Evolutionary conservation across 306 rosid genomes (phyloP).

Genomic region (Sesbania bispinosa): DNA sequence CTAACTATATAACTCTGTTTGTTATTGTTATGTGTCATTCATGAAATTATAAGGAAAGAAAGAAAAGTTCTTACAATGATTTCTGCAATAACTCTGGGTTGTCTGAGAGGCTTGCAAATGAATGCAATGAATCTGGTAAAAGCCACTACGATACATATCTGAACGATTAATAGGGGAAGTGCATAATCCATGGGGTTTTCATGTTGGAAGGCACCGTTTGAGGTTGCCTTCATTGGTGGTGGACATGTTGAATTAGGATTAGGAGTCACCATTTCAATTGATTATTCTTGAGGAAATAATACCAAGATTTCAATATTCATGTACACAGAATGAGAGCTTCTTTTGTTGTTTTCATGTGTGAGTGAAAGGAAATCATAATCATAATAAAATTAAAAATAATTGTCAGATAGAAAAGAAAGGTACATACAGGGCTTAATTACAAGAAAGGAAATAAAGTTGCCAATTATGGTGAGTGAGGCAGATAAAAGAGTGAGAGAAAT

Average conservation of each 20-base stretch:
- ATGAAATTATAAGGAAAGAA: neutral
- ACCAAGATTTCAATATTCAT: neutral
- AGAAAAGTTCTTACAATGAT: conserved; percentile 46
- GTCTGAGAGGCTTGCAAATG: conserved; percentile 50
- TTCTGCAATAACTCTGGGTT: conserved; percentile 73
- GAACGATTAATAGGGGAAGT: conserved; percentile 55
- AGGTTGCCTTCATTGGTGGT: conserved; percentile 59
- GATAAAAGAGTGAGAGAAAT: neutral
- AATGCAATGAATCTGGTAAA: conserved; percentile 56
- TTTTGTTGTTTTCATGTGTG: too few relatives aligned
- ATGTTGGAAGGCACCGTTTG: conserved; percentile 58
- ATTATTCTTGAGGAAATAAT: conserved; percentile 1
- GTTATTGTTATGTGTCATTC: neutral
- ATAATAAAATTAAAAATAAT: too few relatives aligned
- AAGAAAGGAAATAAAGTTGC: neutral
- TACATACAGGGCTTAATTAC: too few relatives aligned
- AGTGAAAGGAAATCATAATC: too few relatives aligned
- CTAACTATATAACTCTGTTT: too few relatives aligned
- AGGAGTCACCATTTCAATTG: conserved; percentile 26
- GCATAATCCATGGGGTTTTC: conserved; percentile 61
- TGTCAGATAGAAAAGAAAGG: neutral
- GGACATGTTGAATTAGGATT: conserved; percentile 32
- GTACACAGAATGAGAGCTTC: neutral
- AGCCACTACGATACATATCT: conserved; percentile 50
- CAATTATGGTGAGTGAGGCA: conserved; percentile 9